Evolutionary conservation across 169 alveolate species (phyloP).

Genomic region (Plasmodium berghei): DNA sequence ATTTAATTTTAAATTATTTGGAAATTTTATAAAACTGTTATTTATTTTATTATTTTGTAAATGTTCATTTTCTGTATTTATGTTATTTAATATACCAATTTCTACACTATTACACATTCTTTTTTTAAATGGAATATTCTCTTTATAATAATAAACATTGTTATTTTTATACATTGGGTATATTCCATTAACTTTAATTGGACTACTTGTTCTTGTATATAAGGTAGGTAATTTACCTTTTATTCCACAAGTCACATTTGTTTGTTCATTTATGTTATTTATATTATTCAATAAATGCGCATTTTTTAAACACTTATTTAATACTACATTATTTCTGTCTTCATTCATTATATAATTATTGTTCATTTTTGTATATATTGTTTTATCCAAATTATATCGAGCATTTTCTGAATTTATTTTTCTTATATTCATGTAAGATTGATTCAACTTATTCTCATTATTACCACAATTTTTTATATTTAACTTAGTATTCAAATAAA

Average conservation of each 20-base stretch:
- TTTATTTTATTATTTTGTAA: neutral
- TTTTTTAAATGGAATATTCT: neutral
- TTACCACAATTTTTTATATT: neutral
- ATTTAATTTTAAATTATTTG: neutral
- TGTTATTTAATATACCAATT: neutral
- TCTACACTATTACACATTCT: neutral
- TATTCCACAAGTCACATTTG: neutral
- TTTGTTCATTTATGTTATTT: neutral
- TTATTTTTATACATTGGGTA: neutral
- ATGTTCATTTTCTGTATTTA: neutral
- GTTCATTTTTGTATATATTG: neutral
- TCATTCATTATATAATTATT: neutral
- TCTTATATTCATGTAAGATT: conserved; percentile 6
- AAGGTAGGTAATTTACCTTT: neutral
- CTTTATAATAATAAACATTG: neutral
- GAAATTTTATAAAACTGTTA: neutral
- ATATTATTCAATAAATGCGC: neutral
- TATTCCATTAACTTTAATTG: neutral
- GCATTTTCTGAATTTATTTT: neutral
- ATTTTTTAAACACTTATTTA: neutral
- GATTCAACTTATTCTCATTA: conserved; percentile 5
- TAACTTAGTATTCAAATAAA: conserved; percentile 11
- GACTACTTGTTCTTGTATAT: neutral
- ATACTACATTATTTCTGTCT: conserved; percentile 2
- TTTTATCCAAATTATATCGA: neutral